A percentile compares a stretch with the other conserved stretches of the same genome.
These are phyloP conservation scores for Penicillium olsonii DNA, from an alignment of 2,329 filamentous ascomycete species.

Conservation along the genomic window DNA sequence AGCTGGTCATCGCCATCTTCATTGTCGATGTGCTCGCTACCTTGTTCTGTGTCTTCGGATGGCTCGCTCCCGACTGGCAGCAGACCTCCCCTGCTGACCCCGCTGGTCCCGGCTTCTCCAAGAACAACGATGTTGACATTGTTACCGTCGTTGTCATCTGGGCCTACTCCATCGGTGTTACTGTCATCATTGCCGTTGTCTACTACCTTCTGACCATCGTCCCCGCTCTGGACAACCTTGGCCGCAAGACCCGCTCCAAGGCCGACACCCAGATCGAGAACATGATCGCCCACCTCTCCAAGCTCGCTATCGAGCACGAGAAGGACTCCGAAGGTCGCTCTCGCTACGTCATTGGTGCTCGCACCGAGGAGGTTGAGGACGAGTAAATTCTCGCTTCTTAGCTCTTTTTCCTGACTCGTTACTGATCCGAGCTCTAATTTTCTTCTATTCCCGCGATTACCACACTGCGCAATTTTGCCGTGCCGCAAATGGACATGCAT, in stretches of 20 bases:
- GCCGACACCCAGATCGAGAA: slow-evolving; percentile 58
- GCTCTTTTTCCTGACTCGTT: slow-evolving; percentile 33
- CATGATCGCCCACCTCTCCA: slow-evolving; percentile 54
- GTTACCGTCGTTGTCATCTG: slow-evolving; percentile 56
- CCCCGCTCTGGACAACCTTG: slow-evolving; percentile 52
- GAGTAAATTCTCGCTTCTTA: slow-evolving; percentile 38
- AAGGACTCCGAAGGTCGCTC: slow-evolving; percentile 48
- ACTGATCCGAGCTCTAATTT: slow-evolving; percentile 34
- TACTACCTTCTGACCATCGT: slow-evolving; percentile 53
- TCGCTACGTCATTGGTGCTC: slow-evolving; percentile 46
- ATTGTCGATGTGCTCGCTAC: slow-evolving; percentile 72
- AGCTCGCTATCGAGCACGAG: slow-evolving; percentile 55
- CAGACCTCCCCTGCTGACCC: slow-evolving; percentile 31
- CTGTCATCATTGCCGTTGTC: slow-evolving; percentile 54
- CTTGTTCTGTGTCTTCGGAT: slow-evolving; percentile 74
- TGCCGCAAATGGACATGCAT: slow-evolving; percentile 31
- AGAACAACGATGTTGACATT: slow-evolving; percentile 59
- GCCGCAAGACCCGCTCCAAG: slow-evolving; percentile 53
- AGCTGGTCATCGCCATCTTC: slow-evolving; percentile 69
- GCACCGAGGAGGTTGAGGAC: slow-evolving; percentile 46
- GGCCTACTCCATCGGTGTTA: slow-evolving; percentile 56
- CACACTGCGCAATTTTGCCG: slow-evolving; percentile 28
- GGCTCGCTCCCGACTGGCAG: slow-evolving; percentile 60
- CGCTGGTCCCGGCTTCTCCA: slow-evolving; percentile 34
- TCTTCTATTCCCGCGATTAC: slow-evolving; percentile 14